Conservation (phyloP, 2,329 filamentous ascomycete species). For the Scorias spongiosa region DNA sequence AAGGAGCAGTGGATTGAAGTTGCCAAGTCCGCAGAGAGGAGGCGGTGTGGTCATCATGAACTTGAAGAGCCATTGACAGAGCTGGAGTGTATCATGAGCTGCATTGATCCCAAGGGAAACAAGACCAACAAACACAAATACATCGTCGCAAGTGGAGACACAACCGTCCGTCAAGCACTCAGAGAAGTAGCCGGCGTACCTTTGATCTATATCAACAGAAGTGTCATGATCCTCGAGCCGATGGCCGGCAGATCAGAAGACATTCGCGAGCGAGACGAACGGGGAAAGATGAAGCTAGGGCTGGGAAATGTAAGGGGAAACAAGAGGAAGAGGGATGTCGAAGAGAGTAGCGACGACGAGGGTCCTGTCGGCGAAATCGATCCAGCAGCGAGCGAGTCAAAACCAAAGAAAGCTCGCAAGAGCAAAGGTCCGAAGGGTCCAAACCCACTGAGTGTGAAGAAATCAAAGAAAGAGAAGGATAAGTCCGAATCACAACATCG, state of each 20-base stretch:
- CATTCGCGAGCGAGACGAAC: conserved; percentile 53
- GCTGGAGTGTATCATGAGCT: conserved; percentile 53
- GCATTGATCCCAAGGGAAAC: conserved; percentile 63
- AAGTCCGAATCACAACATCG: conserved; percentile 12
- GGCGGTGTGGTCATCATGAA: conserved; percentile 65
- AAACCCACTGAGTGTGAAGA: conserved; percentile 58
- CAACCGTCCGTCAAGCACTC: conserved; percentile 46
- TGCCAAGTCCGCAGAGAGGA: conserved; percentile 60
- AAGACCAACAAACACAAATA: conserved; percentile 65
- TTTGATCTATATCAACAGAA: conserved; percentile 61
- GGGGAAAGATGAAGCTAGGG: conserved; percentile 57
- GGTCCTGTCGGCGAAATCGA: conserved; percentile 24
- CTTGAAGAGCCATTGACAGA: conserved; percentile 56
- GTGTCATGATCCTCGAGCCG: conserved; percentile 65
- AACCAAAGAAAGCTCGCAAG: conserved; percentile 37
- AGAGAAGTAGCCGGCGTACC: conserved; percentile 57
- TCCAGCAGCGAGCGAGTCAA: conserved; percentile 7
- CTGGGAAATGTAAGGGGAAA: conserved; percentile 26
- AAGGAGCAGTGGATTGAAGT: conserved; percentile 51
- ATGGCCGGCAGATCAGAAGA: conserved; percentile 55
- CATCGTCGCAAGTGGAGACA: conserved; percentile 59
- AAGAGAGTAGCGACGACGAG: conserved; percentile 9
- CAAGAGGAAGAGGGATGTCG: conserved; percentile 11
- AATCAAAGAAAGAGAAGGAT: conserved; percentile 40
- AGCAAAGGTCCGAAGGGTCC: conserved; percentile 49